Conservation (phyloP, 768 basidiomycete species). For the Suillus ampliporus region DNA sequence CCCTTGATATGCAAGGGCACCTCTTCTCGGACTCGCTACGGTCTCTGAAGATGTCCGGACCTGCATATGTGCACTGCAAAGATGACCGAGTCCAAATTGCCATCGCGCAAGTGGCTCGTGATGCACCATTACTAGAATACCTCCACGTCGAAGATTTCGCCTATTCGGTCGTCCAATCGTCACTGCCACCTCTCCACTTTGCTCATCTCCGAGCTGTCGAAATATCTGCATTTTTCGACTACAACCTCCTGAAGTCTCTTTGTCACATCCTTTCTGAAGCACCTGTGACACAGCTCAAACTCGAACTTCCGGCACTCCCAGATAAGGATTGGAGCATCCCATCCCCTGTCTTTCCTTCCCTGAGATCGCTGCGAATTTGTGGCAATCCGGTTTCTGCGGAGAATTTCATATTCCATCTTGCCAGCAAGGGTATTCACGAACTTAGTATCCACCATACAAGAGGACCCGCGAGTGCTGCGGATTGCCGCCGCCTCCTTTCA, state of each 20-base stretch:
- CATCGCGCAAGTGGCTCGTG: conserved; percentile 20
- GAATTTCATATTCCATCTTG: neutral
- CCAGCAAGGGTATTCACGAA: neutral
- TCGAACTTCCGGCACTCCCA: conserved; percentile 1
- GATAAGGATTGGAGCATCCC: neutral
- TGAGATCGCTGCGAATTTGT: neutral
- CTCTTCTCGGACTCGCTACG: conserved; percentile 23
- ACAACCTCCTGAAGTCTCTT: neutral
- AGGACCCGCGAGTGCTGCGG: neutral
- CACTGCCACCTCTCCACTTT: neutral
- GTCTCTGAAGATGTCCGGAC: conserved; percentile 16
- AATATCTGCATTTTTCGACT: conserved; percentile 5
- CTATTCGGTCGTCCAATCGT: neutral
- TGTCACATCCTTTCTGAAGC: conserved; percentile 9
- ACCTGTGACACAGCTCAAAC: neutral
- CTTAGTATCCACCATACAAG: neutral
- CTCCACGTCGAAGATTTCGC: conserved; percentile 8
- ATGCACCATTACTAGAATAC: conserved; percentile 21
- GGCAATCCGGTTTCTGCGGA: conserved; percentile 1
- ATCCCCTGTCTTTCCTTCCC: neutral
- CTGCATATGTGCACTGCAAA: conserved; percentile 15
- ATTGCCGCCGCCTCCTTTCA: neutral
- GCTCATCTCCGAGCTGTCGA: neutral
- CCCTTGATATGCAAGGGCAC: neutral
- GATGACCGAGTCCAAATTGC: conserved; percentile 24